Conservation (phyloP, 1,139 yeast genomes). For the Lodderomyces parapsilosis region DNA sequence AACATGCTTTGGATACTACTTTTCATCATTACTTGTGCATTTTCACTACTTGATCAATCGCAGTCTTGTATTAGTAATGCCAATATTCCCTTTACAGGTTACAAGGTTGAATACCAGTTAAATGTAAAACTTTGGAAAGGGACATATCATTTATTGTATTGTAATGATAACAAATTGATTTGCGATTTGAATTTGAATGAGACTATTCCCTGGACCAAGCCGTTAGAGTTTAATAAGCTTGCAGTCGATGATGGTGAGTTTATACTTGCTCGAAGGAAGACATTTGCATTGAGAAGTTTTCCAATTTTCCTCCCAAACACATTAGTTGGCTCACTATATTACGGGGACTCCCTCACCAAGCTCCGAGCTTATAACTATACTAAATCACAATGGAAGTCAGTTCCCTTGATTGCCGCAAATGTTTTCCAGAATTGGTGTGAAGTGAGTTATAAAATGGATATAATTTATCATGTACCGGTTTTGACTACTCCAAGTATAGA, state of each 20-base stretch:
- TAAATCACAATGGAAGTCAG: slow-evolving; percentile 11
- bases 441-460: slow-evolving; percentile 18
- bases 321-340: slow-evolving; percentile 25
- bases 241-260: slow-evolving; percentile 6
- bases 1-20: neutral
- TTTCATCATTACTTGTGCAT: neutral
- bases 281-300: slow-evolving; percentile 21
- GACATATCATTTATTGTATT: slow-evolving; percentile 26
- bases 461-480: slow-evolving; percentile 30
- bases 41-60: slow-evolving; percentile 13
- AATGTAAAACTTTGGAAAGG: slow-evolving; percentile 15
- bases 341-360: slow-evolving; percentile 10
- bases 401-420: slow-evolving; percentile 32
- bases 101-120: slow-evolving; percentile 30
- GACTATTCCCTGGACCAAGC: slow-evolving; percentile 26
- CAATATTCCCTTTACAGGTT: slow-evolving; percentile 31
- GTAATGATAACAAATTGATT: slow-evolving; percentile 30
- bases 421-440: slow-evolving; percentile 30
- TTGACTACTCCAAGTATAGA: slow-evolving; percentile 31
- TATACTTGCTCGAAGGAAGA: slow-evolving; percentile 24
- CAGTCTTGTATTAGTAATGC: slow-evolving; percentile 15
- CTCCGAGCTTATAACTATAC: slow-evolving; percentile 10
- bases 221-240: slow-evolving; percentile 6
- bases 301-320: slow-evolving; percentile 30
- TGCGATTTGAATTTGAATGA: slow-evolving; percentile 24